Base-by-base conservation (phyloP, 768 basidiomycete genomes). In the Epithele typhae region DNA sequence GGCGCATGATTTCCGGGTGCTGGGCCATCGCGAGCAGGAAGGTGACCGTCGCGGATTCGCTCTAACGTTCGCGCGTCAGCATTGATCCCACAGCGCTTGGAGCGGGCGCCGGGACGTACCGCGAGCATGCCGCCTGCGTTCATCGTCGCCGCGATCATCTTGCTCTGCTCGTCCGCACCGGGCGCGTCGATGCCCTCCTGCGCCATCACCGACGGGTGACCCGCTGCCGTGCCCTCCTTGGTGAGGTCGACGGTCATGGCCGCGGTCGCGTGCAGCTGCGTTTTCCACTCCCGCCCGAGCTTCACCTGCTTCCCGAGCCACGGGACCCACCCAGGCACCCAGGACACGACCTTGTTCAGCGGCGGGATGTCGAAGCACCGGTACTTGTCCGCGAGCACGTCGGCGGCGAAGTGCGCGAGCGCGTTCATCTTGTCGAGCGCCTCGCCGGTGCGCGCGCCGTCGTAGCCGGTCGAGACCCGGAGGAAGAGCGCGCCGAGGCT, bases 101-200 rank as follows among this genome's bases (percentile, higher is more conserved):
- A 37, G 5, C 37, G n/a, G 43, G 14, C 5, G 25, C 14, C 18
- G 23, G 32, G 39, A 47, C 40, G 40, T 27, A 46, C 49, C 27
- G 52, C 47, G 37, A 49, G 52, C 52, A 49, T 49, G 19, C 53
- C 48, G 14, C 50, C 52, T 24, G 53, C 53, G 43, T 47, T 50
- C 53, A 54, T 54, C 42, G 53, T 54, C 14, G 51, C 53, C 21
- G 53, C 53, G 45, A 54, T 50, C 48, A 54, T 50, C 45, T 46
- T 54, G 27, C 45, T 37, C 18, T 43, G 45, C 8, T 54, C 48
- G 34, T 49, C 53, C 43, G 41, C 33, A 37, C 40, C 48, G 37
- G 32, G 40, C 41, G 51, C 21, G 11, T 43, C 45, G 19, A 39
- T 40, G 44, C 40, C 25, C 21, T 14, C 12, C 23, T 46, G 40